A percentile compares a stretch with the other conserved stretches of the same genome.
These are phyloP conservation scores for Penicillium thymicola DNA, from an alignment of 2,329 filamentous ascomycete genomes.

Conservation along the genomic window DNA sequence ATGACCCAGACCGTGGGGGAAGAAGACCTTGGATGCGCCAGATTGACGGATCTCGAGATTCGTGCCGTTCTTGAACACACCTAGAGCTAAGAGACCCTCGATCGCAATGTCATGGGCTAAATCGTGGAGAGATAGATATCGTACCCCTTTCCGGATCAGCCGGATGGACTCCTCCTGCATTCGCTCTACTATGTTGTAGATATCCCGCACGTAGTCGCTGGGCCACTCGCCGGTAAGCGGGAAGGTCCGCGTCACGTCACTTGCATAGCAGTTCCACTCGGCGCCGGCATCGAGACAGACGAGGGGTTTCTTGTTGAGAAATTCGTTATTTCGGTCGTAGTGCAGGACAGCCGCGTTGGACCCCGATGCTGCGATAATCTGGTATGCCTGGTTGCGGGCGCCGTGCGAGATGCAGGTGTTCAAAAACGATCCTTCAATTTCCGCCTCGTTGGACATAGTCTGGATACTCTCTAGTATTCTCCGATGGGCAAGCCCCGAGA, in stretches of 20 bases:
- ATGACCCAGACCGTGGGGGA: conserved; percentile 55
- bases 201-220: conserved; percentile 64
- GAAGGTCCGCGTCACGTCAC: conserved; percentile 79
- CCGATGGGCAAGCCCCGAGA: conserved; percentile 66
- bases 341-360: conserved; percentile 80
- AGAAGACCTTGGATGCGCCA: conserved; percentile 40
- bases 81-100: conserved; percentile 70
- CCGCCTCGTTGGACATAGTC: conserved; percentile 69
- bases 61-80: conserved; percentile 65
- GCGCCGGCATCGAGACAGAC: conserved; percentile 80
- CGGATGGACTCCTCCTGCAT: conserved; percentile 82
- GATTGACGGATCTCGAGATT: conserved; percentile 48
- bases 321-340: conserved; percentile 75
- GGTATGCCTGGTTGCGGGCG: conserved; percentile 80
- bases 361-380: conserved; percentile 79
- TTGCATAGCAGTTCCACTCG: conserved; percentile 70
- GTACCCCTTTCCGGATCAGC: conserved; percentile 67
- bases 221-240: conserved; percentile 66
- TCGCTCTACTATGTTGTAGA: conserved; percentile 77
- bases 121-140: conserved; percentile 79
- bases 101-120: conserved; percentile 79
- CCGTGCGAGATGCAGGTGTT: conserved; percentile 71
- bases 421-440: conserved; percentile 78
- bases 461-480: conserved; percentile 60
- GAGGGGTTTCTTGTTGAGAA: conserved; percentile 68